These are phyloP conservation scores for Pseudoscleropodium purum DNA, from an alignment of 225 moss, liverwort and hornwort species.

Conservation along the genomic window DNA sequence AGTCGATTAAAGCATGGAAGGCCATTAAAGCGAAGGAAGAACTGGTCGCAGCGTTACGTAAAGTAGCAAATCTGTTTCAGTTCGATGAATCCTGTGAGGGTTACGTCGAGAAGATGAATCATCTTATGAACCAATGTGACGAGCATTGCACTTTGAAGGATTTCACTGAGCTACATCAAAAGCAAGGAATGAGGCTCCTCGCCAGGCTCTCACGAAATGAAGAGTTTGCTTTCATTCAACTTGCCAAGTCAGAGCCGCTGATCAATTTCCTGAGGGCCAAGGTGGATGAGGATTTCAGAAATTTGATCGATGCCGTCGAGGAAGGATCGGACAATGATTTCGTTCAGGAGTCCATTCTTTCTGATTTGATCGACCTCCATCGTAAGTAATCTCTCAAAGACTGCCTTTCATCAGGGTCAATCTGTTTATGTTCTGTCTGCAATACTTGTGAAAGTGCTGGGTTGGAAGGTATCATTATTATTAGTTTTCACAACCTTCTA, in stretches of 20 bases:
- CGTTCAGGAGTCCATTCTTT: conserved; percentile 44
- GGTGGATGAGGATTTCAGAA: conserved; percentile 43
- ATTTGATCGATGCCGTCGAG: conserved; percentile 51
- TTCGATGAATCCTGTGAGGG: conserved; percentile 26
- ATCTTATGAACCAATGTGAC: conserved; percentile 18
- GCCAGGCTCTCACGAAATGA: conserved; percentile 10
- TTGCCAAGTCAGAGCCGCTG: conserved; percentile 32
- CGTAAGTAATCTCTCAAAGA: conserved; percentile 10
- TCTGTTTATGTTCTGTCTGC: not conserved
- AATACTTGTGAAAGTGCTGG: not conserved
- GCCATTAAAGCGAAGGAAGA: conserved; percentile 28
- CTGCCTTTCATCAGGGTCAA: not conserved
- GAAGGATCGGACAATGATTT: conserved; percentile 47
- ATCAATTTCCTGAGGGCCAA: conserved; percentile 35
- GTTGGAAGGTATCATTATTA: not conserved
- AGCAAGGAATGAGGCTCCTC: conserved; percentile 23
- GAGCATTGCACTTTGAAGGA: conserved; percentile 31
- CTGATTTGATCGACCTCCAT: conserved; percentile 55
- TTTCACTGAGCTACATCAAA: conserved; percentile 25
- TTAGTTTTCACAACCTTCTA: not conserved
- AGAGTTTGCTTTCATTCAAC: conserved; percentile 35
- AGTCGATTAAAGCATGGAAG: conserved; percentile 51
- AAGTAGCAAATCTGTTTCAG: conserved; percentile 27
- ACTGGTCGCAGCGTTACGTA: conserved; percentile 26
- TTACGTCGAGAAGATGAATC: conserved; percentile 4